Percentiles rank a stretch among this genome's conserved stretches.
phyloP scores from a whole-genome alignment of 495 filamentous ascomycete species.

The Durotheca rogersii region DNA sequence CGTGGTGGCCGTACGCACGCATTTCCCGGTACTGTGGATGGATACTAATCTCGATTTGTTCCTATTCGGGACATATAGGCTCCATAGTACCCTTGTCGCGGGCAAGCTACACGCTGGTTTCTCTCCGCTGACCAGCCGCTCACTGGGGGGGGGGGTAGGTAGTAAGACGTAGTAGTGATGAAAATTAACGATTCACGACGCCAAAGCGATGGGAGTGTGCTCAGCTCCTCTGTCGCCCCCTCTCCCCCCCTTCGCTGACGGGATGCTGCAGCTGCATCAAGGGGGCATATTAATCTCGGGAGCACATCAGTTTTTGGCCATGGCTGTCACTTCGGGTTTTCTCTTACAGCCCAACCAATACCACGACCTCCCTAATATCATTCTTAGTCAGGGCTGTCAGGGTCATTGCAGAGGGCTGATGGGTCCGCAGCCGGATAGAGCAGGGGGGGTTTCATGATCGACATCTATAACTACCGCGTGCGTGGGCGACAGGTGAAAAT shows the following conservation, averaged over 20 bases:
- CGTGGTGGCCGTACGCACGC: slow-evolving; percentile 7
- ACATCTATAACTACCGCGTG: slow-evolving; percentile 20
- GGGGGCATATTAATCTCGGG: slow-evolving; percentile 24
- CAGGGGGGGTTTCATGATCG: slow-evolving; percentile 25
- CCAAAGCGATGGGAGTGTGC: slow-evolving; percentile 4
- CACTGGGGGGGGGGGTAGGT: slow-evolving; percentile 14
- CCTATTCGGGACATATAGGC: slow-evolving; percentile 12
- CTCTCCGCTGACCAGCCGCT: slow-evolving; percentile 2
- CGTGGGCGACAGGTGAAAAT: slow-evolving; percentile 7
- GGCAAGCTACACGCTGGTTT: slow-evolving; percentile 13
- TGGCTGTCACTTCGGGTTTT: slow-evolving; percentile 22
- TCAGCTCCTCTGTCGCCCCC: slow-evolving; percentile 22
- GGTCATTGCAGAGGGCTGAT: slow-evolving; percentile 24
- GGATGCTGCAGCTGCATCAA: slow-evolving; percentile 17
- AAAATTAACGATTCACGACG: slow-evolving; percentile 7
- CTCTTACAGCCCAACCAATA: slow-evolving; percentile 20
- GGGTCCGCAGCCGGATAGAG: slow-evolving; percentile 25
- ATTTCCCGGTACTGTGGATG: slow-evolving; percentile 15
- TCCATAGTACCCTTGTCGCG: slow-evolving; percentile 4
- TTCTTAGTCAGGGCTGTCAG: slow-evolving; percentile 21
- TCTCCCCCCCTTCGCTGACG: too few relatives aligned
- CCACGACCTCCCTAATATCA: slow-evolving; percentile 18
- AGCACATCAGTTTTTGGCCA: slow-evolving; percentile 11
- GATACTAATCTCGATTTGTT: slow-evolving; percentile 16
- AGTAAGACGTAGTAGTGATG: slow-evolving; percentile 8